Conservation (phyloP, 2,329 filamentous ascomycete species). For the Aspergillus felis region DNA sequence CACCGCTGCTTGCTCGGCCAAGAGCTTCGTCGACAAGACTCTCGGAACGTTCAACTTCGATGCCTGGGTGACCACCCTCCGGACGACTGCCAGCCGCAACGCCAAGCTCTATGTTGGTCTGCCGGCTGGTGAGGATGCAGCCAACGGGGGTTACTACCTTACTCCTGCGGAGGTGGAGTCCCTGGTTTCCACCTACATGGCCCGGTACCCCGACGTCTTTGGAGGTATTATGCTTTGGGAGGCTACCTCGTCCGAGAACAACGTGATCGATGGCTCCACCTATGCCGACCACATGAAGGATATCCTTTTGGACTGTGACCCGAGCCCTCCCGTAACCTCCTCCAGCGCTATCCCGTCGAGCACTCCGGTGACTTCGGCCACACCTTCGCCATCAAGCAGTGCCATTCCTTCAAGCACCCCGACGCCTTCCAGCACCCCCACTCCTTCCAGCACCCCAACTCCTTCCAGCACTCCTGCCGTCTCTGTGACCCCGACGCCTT, state of each 20-base stretch:
- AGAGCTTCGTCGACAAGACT: constrained; percentile 35
- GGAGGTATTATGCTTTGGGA: constrained; percentile 61
- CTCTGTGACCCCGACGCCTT: constrained; percentile 1
- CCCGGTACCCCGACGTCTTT: constrained; percentile 42
- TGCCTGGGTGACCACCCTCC: constrained; percentile 42
- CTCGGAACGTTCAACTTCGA: constrained; percentile 43
- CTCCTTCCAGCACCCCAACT: background rate
- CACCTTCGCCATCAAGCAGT: background rate
- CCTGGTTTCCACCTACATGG: constrained; percentile 44
- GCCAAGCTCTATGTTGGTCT: constrained; percentile 55
- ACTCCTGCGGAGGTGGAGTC: constrained; percentile 42
- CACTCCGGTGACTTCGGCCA: constrained; percentile 4
- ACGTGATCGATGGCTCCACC: constrained; percentile 40
- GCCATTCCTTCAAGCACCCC: background rate
- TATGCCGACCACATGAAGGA: constrained; percentile 50
- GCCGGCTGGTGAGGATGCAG: constrained; percentile 31
- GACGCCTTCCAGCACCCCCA: background rate
- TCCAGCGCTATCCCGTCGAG: constrained; percentile 9
- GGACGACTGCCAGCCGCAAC: constrained; percentile 35
- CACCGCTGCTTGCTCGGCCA: constrained; percentile 49
- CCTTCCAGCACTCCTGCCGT: background rate
- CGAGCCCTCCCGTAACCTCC: constrained; percentile 18
- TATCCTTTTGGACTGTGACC: constrained; percentile 30
- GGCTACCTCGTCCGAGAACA: constrained; percentile 47
- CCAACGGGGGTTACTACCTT: constrained; percentile 43